phyloP scores from a whole-genome alignment of 768 basidiomycete species.

The Mycena sanguinolenta region DNA sequence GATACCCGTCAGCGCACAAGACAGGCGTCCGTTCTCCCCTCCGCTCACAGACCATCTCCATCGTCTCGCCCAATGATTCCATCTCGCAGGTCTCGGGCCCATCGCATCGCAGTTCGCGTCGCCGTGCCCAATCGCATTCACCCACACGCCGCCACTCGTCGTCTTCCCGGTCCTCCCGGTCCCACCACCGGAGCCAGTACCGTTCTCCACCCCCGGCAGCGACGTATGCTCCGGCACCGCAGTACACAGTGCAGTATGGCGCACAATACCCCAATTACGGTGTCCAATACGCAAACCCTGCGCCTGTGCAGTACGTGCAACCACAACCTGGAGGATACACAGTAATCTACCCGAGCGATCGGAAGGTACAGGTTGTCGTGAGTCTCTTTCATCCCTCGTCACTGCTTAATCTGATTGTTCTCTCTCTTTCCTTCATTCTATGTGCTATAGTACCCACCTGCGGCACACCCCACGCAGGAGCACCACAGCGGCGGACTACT shows the following conservation, averaged over 20 bases:
- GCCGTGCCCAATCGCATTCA: conserved; percentile 20
- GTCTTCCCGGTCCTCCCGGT: neutral
- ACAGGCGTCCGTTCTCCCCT: conserved; percentile 6
- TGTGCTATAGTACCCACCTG: neutral
- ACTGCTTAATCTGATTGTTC: neutral
- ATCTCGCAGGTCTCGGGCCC: conserved; percentile 25
- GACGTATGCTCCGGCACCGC: conserved; percentile 9
- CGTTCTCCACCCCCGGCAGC: neutral
- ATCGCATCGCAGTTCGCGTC: conserved; percentile 1
- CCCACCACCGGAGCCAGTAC: conserved; percentile 2
- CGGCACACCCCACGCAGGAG: neutral
- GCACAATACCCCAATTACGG: neutral
- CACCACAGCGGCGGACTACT: neutral
- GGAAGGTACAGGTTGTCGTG: conserved; percentile 25
- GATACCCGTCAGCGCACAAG: neutral
- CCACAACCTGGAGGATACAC: conserved; percentile 13
- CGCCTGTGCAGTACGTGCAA: no score
- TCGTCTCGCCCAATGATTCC: conserved; percentile 24
- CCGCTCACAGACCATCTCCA: conserved; percentile 14
- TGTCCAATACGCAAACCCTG: no score
- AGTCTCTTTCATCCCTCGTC: neutral
- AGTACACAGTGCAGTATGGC: conserved; percentile 8
- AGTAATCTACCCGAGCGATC: neutral
- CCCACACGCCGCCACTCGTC: conserved; percentile 16
- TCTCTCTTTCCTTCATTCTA: no score